A percentile compares a stretch with the other conserved stretches of the same genome.
phyloP scores from a whole-genome alignment of 352 stramenopile species.

The Phytophthora sansomeana region DNA sequence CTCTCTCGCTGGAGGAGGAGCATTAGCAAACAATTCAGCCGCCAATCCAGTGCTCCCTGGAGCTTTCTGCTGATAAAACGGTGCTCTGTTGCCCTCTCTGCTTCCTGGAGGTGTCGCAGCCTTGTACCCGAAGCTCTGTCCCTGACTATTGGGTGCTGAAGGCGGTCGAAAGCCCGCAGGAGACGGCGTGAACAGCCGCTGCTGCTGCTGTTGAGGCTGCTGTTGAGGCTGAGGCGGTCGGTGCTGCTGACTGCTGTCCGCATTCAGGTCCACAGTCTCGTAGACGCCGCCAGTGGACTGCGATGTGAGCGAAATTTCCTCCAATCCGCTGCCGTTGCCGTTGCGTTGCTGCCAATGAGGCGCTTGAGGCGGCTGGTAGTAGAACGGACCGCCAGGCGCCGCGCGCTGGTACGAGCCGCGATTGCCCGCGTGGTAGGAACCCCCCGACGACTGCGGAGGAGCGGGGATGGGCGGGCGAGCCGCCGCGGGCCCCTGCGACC shows the following conservation, averaged over 20 bases:
- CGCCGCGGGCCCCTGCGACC: constrained; percentile 12
- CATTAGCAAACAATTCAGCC: constrained; percentile 31
- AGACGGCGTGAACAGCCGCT: constrained; percentile 8
- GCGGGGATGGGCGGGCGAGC: constrained; percentile 31
- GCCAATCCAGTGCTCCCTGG: constrained; percentile 21
- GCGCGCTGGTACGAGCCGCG: constrained; percentile 44
- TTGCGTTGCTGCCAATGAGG: constrained; percentile 16
- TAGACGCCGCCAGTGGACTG: constrained; percentile 43
- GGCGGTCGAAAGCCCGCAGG: background rate
- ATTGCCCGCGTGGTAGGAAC: constrained; percentile 26
- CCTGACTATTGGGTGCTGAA: constrained; percentile 17
- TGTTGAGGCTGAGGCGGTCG: constrained; percentile 2
- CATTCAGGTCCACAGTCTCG: constrained; percentile 57
- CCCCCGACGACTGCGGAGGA: constrained; percentile 41
- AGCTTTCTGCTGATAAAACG: constrained; percentile 24
- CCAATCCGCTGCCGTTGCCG: constrained; percentile 20
- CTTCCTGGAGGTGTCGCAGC: constrained; percentile 12
- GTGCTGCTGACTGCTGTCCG: constrained; percentile 36
- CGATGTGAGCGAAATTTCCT: constrained; percentile 44
- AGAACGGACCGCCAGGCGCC: constrained; percentile 36
- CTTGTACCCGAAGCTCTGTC: constrained; percentile 15
- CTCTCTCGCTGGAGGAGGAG: constrained; percentile 21
- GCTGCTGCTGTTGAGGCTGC: background rate
- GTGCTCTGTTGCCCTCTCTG: background rate
- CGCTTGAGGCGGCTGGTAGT: constrained; percentile 40